Evolutionary conservation across 805 yeast genomes (phyloP), one percentile per base, ranked within the genome.

Genomic region (Candida ulmi): DNA sequence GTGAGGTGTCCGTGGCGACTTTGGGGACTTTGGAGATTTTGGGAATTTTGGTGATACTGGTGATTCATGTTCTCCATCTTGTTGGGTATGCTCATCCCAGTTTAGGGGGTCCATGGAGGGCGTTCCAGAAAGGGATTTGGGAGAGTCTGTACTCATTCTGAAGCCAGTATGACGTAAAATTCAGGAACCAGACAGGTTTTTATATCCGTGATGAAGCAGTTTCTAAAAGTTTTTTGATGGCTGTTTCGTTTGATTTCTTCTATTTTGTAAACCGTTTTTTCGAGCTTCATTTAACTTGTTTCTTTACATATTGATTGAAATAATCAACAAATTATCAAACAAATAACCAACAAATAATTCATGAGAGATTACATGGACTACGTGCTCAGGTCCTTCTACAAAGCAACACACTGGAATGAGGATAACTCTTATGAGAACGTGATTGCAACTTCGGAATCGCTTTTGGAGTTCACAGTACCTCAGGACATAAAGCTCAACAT

Each of bases 401-500:
- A 68, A 29, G 59, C 82, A 18, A 80, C 95, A 1, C 72, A 72
- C 5, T 90, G 97, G 97, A 78, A 81, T 50, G 75, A 76, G 41
- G 87, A 85, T 47, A 83, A 83, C 58, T 73, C 84, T 27, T 88
- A 83, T 54, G 82, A 88, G 38, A 78, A 81, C 50, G 70, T 91
- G 17, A 75, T 82, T 2, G 80, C 82, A n/a, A 78, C 88, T 1
- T 76, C 91, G 1, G 72, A 70, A 40, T 66, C 72, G 12, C 60
- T 91, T 27, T 70, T 91, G 8, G 85, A 86, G 43, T 91, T 91
- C 62, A 58, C 68, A 2, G 68, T 87, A 2, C 95, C 96, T 1
- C 66, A 62, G 21, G 90, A 88, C 13, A 61, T 77, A 28, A 72
- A 72, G 41, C 56, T 91, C 38, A 81, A 75, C 44, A 66, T 88